Evolutionary conservation across 2,329 filamentous ascomycete species (phyloP).

Genomic region (Trichoderma lentiforme): DNA sequence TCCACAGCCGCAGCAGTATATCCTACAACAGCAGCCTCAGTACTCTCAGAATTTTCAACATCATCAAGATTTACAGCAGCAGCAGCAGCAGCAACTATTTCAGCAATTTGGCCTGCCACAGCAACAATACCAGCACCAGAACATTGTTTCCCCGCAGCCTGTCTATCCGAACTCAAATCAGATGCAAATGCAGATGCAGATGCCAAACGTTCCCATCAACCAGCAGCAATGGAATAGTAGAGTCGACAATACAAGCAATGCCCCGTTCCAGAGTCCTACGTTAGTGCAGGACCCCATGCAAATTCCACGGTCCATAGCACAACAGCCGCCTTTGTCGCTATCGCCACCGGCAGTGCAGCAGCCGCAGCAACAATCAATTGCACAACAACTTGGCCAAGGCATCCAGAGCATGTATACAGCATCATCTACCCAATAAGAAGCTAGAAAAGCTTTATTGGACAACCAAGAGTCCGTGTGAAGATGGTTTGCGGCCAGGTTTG

Average conservation of each 20-base stretch:
- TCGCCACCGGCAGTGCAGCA: background rate
- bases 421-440: background rate
- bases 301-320: background rate
- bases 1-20: background rate
- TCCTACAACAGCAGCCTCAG: background rate
- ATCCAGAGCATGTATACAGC: background rate
- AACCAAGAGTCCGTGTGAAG: background rate
- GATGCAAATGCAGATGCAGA: background rate
- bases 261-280: background rate
- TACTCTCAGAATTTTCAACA: background rate
- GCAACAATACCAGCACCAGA: background rate
- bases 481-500: background rate
- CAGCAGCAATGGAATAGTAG: background rate
- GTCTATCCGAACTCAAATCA: background rate
- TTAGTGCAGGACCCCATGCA: background rate
- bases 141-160: background rate
- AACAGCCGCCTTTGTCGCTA: background rate
- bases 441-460: background rate
- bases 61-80: background rate
- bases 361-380: background rate
- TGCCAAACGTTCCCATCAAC: background rate
- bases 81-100: background rate
- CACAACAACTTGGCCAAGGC: background rate
- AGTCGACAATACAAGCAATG: background rate
- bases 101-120: background rate